These are phyloP conservation scores for Neoscytalidium dimidiatum DNA, from an alignment of 2,329 filamentous ascomycete species.

Conservation along the genomic window DNA sequence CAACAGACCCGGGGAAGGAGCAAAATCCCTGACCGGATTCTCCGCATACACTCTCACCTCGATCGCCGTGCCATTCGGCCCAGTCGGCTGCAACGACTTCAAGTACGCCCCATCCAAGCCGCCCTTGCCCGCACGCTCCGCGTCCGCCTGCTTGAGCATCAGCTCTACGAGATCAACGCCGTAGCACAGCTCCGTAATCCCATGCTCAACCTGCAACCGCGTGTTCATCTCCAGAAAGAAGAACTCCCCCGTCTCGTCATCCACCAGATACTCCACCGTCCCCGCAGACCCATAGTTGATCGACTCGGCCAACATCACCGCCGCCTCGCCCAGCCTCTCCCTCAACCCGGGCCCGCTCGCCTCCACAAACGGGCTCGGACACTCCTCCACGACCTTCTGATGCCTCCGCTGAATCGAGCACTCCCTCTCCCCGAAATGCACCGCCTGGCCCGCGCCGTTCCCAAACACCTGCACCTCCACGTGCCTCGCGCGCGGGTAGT, in stretches of 20 bases:
- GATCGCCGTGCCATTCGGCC: conserved; percentile 52
- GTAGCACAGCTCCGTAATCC: conserved; percentile 60
- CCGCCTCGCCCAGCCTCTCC: conserved; percentile 64
- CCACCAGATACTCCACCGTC: conserved; percentile 88
- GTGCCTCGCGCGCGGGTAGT: conserved; percentile 76
- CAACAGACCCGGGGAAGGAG: conserved; percentile 60
- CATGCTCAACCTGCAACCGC: conserved; percentile 60
- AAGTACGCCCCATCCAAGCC: conserved; percentile 47
- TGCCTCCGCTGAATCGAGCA: conserved; percentile 85
- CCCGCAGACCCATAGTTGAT: conserved; percentile 78
- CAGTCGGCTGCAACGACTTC: conserved; percentile 43
- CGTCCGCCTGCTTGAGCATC: conserved; percentile 59
- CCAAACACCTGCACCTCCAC: conserved; percentile 92
- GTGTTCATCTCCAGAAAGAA: conserved; percentile 67
- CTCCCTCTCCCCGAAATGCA: conserved; percentile 84
- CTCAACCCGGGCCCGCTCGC: conserved; percentile 56
- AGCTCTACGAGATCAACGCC: conserved; percentile 56
- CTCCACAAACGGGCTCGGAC: conserved; percentile 70
- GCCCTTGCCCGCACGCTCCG: conserved; percentile 46
- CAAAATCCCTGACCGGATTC: conserved; percentile 60
- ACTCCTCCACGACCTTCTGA: conserved; percentile 90
- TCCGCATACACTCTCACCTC: conserved; percentile 60
- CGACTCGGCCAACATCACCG: conserved; percentile 64
- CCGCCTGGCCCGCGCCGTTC: conserved; percentile 74
- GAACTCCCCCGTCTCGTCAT: conserved; percentile 76